A percentile compares a stretch with the other conserved stretches of the same genome.
phyloP scores from a whole-genome alignment of 2,329 filamentous ascomycete species.

The Mycogone perniciosa region DNA sequence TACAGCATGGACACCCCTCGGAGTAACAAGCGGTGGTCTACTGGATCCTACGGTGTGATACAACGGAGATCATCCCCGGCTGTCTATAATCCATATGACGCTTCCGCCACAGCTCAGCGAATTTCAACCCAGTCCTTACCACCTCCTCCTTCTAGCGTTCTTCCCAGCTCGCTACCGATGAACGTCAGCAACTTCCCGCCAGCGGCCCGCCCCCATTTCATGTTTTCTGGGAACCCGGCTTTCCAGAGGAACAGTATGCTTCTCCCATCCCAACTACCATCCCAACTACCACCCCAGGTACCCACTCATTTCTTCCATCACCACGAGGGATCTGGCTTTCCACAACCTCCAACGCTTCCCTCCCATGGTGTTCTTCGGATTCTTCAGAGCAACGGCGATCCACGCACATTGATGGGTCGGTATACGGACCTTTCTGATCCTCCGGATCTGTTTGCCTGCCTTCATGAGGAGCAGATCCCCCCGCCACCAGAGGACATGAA shows the following conservation, averaged over 20 bases:
- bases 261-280: constrained; percentile 41
- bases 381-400: constrained; percentile 68
- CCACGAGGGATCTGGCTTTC: constrained; percentile 46
- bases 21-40: constrained; percentile 71
- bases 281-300: constrained; percentile 33
- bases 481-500: constrained; percentile 79
- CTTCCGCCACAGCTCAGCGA: constrained; percentile 50
- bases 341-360: constrained; percentile 51
- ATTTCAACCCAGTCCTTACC: constrained; percentile 39
- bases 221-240: constrained; percentile 45
- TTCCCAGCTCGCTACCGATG: constrained; percentile 42
- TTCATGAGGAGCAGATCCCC: constrained; percentile 66
- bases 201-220: constrained; percentile 48
- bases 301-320: constrained; percentile 44
- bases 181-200: constrained; percentile 51
- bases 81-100: constrained; percentile 57
- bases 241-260: constrained; percentile 55
- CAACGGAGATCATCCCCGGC: constrained; percentile 48
- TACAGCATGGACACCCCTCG: constrained; percentile 56
- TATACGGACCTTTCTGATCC: constrained; percentile 69
- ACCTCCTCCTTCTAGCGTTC: constrained; percentile 29
- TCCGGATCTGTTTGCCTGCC: constrained; percentile 68
- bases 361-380: constrained; percentile 68
- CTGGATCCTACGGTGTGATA: constrained; percentile 60
- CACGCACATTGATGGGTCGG: constrained; percentile 59